Evolutionary conservation across 495 filamentous ascomycete species (phyloP).

Genomic region (Tuber melanosporum): DNA sequence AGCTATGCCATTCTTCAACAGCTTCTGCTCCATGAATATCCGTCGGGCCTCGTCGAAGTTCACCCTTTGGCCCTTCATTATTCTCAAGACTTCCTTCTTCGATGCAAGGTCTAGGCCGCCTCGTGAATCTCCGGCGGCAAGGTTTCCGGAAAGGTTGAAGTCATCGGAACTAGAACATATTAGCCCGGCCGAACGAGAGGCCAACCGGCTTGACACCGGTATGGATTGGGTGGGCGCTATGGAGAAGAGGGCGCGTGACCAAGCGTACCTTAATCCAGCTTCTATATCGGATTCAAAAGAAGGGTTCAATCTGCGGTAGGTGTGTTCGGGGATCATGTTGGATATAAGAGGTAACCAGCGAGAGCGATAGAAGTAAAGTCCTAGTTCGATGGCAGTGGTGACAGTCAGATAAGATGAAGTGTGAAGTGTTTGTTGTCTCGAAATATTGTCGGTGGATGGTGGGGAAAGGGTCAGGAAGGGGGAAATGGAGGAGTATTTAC

Average conservation of each 20-base stretch:
- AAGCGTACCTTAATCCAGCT: constrained; percentile 56
- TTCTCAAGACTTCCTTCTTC: constrained; percentile 71
- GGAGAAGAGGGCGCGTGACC: neutral
- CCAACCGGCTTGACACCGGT: neutral
- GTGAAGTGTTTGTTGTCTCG: constrained; percentile 12
- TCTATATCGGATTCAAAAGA: constrained; percentile 76
- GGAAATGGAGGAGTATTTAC: constrained; percentile 45
- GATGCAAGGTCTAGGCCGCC: constrained; percentile 69
- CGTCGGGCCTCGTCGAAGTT: constrained; percentile 86
- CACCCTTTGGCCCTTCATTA: constrained; percentile 75
- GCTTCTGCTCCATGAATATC: constrained; percentile 73
- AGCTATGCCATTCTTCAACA: constrained; percentile 79
- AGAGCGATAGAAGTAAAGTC: constrained; percentile 70
- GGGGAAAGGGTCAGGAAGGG: constrained; percentile 14
- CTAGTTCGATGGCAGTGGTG: constrained; percentile 43
- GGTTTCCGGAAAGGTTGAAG: constrained; percentile 74
- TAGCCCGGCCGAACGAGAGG: constrained; percentile 5
- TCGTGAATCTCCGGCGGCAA: constrained; percentile 67
- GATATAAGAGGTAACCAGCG: constrained; percentile 64
- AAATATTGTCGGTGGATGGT: constrained; percentile 8
- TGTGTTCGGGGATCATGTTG: constrained; percentile 46
- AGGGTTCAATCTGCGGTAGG: constrained; percentile 64
- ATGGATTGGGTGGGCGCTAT: neutral
- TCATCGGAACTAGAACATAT: constrained; percentile 53
- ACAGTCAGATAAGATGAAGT: neutral